phyloP scores from a whole-genome alignment of 805 yeast species.

The Yarrowia divulgata region DNA sequence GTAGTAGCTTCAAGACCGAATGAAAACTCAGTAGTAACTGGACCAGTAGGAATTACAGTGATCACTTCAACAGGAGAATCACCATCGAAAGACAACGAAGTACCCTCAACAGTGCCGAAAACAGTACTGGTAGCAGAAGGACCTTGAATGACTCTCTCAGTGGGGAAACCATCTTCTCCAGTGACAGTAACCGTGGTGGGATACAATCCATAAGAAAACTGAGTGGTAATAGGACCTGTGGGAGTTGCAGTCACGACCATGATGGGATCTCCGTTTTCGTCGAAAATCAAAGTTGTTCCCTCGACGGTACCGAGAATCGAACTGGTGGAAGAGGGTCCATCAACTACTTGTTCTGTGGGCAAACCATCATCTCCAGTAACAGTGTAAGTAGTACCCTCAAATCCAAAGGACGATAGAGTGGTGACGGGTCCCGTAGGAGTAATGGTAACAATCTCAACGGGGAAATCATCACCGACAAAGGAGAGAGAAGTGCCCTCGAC shows the following conservation, averaged over 20 bases:
- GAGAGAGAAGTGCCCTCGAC: not conserved
- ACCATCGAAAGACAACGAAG: not conserved
- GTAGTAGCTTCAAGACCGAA: not conserved
- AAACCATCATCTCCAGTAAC: not conserved
- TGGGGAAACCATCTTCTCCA: not conserved
- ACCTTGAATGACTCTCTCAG: not conserved
- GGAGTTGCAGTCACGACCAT: not conserved
- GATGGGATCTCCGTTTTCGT: not conserved
- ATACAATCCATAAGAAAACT: not conserved
- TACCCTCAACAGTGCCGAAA: not conserved
- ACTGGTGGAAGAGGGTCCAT: not conserved
- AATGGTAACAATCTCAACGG: not conserved
- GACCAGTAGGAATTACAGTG: not conserved
- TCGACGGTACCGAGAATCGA: not conserved
- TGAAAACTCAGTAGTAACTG: not conserved
- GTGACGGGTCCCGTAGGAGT: not conserved
- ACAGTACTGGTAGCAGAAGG: not conserved
- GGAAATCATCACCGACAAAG: not conserved
- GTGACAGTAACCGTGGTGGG: not conserved
- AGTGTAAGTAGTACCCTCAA: not conserved
- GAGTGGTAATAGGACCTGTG: not conserved
- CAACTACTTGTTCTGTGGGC: not conserved
- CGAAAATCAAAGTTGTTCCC: not conserved
- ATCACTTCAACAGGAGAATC: not conserved
- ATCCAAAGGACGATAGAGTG: not conserved